phyloP scores from a whole-genome alignment of 352 stramenopile species.

The Pythium utonaiense region DNA sequence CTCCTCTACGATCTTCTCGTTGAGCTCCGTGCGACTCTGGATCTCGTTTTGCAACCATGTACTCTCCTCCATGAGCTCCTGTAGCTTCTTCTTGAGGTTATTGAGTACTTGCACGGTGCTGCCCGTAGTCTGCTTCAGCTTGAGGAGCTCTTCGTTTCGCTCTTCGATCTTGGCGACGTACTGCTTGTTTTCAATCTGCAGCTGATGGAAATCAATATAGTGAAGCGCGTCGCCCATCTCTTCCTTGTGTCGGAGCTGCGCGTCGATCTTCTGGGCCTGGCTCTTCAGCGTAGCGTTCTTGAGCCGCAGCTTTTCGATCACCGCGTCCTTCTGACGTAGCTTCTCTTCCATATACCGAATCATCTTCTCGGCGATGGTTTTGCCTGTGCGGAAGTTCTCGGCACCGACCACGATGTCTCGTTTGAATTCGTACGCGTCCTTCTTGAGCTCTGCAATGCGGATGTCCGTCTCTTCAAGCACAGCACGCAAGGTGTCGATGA shows the following conservation, averaged over 20 bases:
- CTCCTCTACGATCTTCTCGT: conserved; percentile 86
- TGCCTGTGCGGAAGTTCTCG: conserved; percentile 93
- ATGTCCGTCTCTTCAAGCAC: conserved; percentile 94
- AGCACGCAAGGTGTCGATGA: conserved; percentile 92
- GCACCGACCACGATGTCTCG: conserved; percentile 92
- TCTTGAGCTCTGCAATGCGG: conserved; percentile 93
- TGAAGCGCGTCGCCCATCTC: conserved; percentile 94
- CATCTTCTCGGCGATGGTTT: conserved; percentile 92
- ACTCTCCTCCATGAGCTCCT: conserved; percentile 82
- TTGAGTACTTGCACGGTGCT: conserved; percentile 90
- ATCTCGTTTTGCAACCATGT: conserved; percentile 84
- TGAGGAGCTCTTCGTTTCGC: conserved; percentile 91
- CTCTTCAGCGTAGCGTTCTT: conserved; percentile 94
- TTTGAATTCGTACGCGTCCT: conserved; percentile 96
- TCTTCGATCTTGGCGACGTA: conserved; percentile 95
- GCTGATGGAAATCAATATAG: conserved; percentile 95
- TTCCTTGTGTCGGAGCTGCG: conserved; percentile 91
- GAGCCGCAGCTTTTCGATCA: conserved; percentile 92
- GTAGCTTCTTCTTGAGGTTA: conserved; percentile 87
- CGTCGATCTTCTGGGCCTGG: conserved; percentile 90
- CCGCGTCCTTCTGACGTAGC: conserved; percentile 87
- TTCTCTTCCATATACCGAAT: conserved; percentile 95
- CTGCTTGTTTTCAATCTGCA: conserved; percentile 97
- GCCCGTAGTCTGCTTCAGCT: conserved; percentile 88
- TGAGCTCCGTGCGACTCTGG: conserved; percentile 67